phyloP scores from a whole-genome alignment of 2,329 filamentous ascomycete genomes.

The Metarhizium guizhouense region DNA sequence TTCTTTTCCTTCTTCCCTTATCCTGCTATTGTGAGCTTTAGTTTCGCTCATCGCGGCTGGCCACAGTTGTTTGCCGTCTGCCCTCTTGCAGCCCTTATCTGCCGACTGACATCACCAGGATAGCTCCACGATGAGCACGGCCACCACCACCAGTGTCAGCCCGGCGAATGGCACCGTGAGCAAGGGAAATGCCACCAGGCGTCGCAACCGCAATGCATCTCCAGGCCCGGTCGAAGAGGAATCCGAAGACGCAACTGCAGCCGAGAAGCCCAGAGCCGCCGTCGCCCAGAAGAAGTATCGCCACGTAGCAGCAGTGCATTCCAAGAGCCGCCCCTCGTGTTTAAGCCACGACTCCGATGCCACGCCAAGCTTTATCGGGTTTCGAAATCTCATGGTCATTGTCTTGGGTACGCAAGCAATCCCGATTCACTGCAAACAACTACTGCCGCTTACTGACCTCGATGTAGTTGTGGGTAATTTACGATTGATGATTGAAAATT shows the following conservation, averaged over 20 bases:
- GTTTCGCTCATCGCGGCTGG: neutral
- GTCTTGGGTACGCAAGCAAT: slow-evolving; percentile 56
- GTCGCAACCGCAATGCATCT: slow-evolving; percentile 4
- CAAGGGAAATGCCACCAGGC: slow-evolving; percentile 10
- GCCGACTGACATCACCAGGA: neutral
- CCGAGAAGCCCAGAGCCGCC: slow-evolving; percentile 12
- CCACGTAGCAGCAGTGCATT: slow-evolving; percentile 84
- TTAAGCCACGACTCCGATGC: slow-evolving; percentile 72
- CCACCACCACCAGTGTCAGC: slow-evolving; percentile 28
- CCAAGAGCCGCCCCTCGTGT: slow-evolving; percentile 61
- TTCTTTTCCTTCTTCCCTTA: neutral
- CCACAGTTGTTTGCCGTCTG: neutral
- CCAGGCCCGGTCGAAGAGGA: slow-evolving; percentile 19
- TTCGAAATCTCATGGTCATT: slow-evolving; percentile 92
- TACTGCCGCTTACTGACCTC: neutral
- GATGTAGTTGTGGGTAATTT: slow-evolving; percentile 78
- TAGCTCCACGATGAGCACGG: slow-evolving; percentile 28
- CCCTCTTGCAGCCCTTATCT: neutral
- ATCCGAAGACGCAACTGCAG: slow-evolving; percentile 13
- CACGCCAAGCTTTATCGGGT: slow-evolving; percentile 81
- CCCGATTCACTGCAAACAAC: neutral
- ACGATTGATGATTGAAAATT: slow-evolving; percentile 91
- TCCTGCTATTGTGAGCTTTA: neutral
- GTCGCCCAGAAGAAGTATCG: slow-evolving; percentile 59
- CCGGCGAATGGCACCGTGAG: slow-evolving; percentile 15